These are phyloP conservation scores for Aspergillus nomiae DNA, from an alignment of 2,329 filamentous ascomycete species.

Conservation along the genomic window DNA sequence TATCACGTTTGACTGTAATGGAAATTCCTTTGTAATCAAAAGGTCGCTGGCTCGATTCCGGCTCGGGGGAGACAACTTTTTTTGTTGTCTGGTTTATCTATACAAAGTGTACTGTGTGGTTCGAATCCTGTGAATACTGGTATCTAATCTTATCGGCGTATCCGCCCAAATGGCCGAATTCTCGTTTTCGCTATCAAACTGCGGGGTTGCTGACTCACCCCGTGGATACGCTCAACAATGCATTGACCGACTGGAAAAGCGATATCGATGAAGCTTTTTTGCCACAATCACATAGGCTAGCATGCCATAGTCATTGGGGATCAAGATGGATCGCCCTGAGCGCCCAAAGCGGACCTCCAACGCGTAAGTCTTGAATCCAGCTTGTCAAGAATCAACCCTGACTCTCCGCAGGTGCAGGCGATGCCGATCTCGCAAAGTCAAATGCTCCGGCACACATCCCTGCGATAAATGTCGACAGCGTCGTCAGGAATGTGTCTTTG, in stretches of 20 bases:
- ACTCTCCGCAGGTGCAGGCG: constrained; percentile 34
- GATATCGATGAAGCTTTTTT: neutral
- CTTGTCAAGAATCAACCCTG: neutral
- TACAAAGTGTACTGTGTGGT: too few species aligned
- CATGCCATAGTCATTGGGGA: neutral
- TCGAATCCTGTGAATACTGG: too few species aligned
- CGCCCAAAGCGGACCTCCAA: constrained; percentile 22
- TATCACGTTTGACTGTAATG: too few species aligned
- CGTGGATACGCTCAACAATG: neutral
- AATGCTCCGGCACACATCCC: constrained; percentile 39
- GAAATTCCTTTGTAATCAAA: too few species aligned
- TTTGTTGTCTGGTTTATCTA: too few species aligned
- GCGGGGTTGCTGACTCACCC: constrained; percentile 16
- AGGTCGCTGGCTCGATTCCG: too few species aligned
- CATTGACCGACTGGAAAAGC: neutral
- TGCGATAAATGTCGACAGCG: constrained; percentile 42
- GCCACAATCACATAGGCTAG: neutral
- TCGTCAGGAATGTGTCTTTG: constrained; percentile 39
- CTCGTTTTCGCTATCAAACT: neutral
- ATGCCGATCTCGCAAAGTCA: constrained; percentile 43
- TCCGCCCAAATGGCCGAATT: neutral
- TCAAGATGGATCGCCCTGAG: constrained; percentile 16
- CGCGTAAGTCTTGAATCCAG: constrained; percentile 15
- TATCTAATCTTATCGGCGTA: neutral
- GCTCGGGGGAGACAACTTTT: too few species aligned